Evolutionary conservation across 768 basidiomycete species (phyloP), one percentile per base, ranked within the genome.

Genomic region (Polyporus arcularius): DNA sequence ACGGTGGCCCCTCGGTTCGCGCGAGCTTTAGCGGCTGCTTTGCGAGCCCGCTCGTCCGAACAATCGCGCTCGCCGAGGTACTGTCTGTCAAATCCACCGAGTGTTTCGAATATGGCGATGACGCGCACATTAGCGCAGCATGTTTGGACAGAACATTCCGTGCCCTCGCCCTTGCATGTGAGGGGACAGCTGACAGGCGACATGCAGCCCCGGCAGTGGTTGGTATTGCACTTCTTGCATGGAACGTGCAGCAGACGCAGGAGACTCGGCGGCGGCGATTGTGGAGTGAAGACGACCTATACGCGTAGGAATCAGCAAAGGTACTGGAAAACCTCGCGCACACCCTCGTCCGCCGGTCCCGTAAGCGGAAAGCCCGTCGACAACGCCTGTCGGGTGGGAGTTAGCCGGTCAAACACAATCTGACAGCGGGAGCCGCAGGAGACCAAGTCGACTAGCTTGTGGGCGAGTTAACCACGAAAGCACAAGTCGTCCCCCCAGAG

Each of bases 161-260:
- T 73, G 7, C 75, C 75, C 64, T 64, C 67, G 11, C 82, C 81
- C 71, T 76, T 79, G 69, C 83, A 85, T 2, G 72, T 66, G 12
- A 61, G 41, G 6, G 73, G 63, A 65, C 83, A 85, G 42, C 61
- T 40, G 26, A 79, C 41, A 4, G 74, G 70, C 12, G 65, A 68
- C 66, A 81, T 78, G 68, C 83, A 85, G 10, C 82, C 82, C 54
- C 83, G 71, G 68, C 83, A 83, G 60, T 82, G 76, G 49, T 75
- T 78, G 2, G 73, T 78, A 7, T 71, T 68, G 71, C 83, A 85
- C 0, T 73, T 68, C 16, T 67, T 52, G 69, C 83, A 84, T 3
- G 72, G 64, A 1, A 74, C 77, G 61, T 84, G 83, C 9, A 84
- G 74, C 8, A 83, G 70, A 42, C 71, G 31, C 1, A 71, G n/a